Evolutionary conservation across 129 eudicot genomes (phyloP).

Genomic region (Pulicaria dysenterica): DNA sequence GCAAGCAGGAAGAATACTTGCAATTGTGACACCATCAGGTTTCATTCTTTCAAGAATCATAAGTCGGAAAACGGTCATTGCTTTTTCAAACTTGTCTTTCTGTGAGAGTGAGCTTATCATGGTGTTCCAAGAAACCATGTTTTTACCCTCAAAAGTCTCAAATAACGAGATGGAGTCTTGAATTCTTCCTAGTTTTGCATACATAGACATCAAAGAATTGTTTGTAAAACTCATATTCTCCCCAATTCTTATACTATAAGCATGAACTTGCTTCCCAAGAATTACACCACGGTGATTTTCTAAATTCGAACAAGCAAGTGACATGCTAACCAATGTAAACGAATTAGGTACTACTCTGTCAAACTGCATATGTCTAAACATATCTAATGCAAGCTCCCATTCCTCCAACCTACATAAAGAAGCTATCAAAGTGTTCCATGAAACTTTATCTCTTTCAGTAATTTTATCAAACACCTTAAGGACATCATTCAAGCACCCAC

Average conservation of each 20-base stretch:
- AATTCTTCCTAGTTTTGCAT: slow-evolving; percentile 61
- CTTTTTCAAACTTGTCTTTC: slow-evolving; percentile 54
- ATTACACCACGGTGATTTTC: slow-evolving; percentile 43
- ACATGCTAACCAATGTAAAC: slow-evolving; percentile 70
- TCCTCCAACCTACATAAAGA: slow-evolving; percentile 60
- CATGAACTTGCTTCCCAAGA: slow-evolving; percentile 86
- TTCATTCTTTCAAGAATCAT: slow-evolving; percentile 62
- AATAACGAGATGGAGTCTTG: slow-evolving; percentile 51
- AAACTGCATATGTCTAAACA: slow-evolving; percentile 58
- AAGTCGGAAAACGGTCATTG: slow-evolving; percentile 47
- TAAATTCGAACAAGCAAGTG: slow-evolving; percentile 63
- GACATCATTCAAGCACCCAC: slow-evolving; percentile 52
- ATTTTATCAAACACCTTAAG: slow-evolving; percentile 74
- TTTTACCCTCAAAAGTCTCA: slow-evolving; percentile 46
- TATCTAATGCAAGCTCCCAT: slow-evolving; percentile 78
- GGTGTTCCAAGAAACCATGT: slow-evolving; percentile 84
- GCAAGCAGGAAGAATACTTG: slow-evolving; percentile 85
- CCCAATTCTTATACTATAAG: slow-evolving; percentile 52
- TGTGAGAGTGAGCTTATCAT: slow-evolving; percentile 67
- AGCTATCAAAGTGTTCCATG: slow-evolving; percentile 75
- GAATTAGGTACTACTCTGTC: slow-evolving; percentile 62
- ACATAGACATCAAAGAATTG: slow-evolving; percentile 83
- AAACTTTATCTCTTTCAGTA: slow-evolving; percentile 69
- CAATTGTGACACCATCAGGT: slow-evolving; percentile 75
- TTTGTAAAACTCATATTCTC: slow-evolving; percentile 55